Evolutionary conservation across 1,284 basidiomycete genomes (phyloP), one percentile per base, ranked within the genome.

Genomic region (Melanopsichium pennsylvanicum): DNA sequence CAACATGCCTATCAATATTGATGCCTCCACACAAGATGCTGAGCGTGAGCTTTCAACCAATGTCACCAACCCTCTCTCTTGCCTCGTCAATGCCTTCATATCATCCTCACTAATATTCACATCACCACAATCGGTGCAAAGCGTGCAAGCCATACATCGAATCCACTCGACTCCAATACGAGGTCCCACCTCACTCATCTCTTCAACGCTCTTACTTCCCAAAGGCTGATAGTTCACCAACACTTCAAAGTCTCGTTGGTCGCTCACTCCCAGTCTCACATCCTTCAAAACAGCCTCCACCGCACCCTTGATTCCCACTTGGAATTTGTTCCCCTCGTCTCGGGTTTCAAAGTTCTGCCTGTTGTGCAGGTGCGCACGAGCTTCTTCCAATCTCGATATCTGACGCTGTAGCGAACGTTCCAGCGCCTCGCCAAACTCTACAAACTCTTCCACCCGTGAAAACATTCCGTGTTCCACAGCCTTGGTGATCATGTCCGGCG

Each of bases 401-500:
- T 69, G 69, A 2, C 67, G 41, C 25, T 70, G 60, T 37, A 72
- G 22, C 4, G 74, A 76, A 2, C 61, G 16, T 13, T 74, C 63
- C 16, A 76, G 18, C 37, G 56, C 46, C 44, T 74, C 48, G 15
- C 54, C 61, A 39, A 76, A 76, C 3, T 74, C 69, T 35, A 76
- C 54, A 38, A 76, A 72, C 36, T 76, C 74, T 23, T 73, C 62
- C 3, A 72, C 56, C 3, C 72, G 40, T 3, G 74, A 76, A 39
- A 64, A 76, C 34, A 64, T 76, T 12, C 70, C 74, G 49, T 66
- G 55, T 35, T 71, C 61, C n/a, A 74, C 39, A 12, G 70, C 63
- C 36, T 70, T 76, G 11, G 49, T 31, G 5, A 74, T 52, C 68
- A 76, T 72, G 13, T 69, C 60, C 0, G 66, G 69, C 19, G 57